Evolutionary conservation across 768 basidiomycete species (phyloP).

Genomic region (Amanita phalloides): DNA sequence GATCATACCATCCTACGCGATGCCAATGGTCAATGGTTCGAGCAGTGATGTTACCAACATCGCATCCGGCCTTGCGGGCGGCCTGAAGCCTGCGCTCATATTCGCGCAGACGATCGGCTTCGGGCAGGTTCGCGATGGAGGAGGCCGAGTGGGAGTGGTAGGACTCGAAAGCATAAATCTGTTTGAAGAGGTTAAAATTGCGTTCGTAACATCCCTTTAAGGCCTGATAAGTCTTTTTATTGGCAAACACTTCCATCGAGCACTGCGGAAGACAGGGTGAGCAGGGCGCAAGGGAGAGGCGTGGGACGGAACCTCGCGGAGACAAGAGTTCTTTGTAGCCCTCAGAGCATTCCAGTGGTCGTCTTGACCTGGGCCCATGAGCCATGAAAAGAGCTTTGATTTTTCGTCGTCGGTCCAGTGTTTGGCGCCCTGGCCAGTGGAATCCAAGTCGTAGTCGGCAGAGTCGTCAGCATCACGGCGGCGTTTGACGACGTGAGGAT

Average conservation of each 20-base stretch:
- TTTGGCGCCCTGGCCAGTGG: constrained; percentile 53
- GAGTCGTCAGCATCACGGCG: constrained; percentile 33
- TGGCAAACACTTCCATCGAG: constrained; percentile 56
- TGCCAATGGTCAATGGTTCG: constrained; percentile 77
- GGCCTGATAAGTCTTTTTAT: constrained; percentile 75
- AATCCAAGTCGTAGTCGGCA: constrained; percentile 34
- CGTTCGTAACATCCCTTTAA: constrained; percentile 81
- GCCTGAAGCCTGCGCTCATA: constrained; percentile 62
- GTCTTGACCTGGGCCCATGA: constrained; percentile 61
- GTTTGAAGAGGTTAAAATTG: constrained; percentile 78
- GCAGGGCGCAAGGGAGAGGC: neutral
- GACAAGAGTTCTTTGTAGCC: constrained; percentile 74
- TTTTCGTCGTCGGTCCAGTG: constrained; percentile 86
- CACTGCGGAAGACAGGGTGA: constrained; percentile 33
- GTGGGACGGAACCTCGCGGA: constrained; percentile 48
- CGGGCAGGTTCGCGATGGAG: constrained; percentile 31
- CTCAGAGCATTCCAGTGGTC: constrained; percentile 73
- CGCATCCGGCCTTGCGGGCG: constrained; percentile 54
- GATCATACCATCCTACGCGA: constrained; percentile 62
- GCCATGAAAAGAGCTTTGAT: constrained; percentile 66
- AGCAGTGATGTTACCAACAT: constrained; percentile 64
- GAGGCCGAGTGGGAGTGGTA: constrained; percentile 29
- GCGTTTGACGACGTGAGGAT: constrained; percentile 31
- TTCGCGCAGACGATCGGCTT: constrained; percentile 57
- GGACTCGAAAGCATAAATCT: constrained; percentile 64